These are phyloP conservation scores for Camelina sativa DNA, from an alignment of 345 rosid species.

Conservation along the genomic window DNA sequence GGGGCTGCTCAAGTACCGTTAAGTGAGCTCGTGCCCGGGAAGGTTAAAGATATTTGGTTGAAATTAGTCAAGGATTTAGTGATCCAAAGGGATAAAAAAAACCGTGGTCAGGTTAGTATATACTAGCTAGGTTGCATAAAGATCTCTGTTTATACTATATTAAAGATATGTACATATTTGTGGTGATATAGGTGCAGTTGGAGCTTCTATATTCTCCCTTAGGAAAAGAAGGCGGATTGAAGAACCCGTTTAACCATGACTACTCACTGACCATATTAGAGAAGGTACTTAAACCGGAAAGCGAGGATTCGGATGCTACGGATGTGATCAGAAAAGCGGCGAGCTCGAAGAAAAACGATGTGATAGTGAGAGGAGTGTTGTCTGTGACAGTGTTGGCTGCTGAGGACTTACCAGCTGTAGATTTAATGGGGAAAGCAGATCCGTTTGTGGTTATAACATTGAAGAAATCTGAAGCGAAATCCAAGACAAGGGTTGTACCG, in stretches of 20 bases:
- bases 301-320: slow-evolving; percentile 42
- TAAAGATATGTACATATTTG: background rate
- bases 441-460: slow-evolving; percentile 72
- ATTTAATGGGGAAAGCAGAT: slow-evolving; percentile 82
- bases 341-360: slow-evolving; percentile 54
- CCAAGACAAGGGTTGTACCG: slow-evolving; percentile 81
- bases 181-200: slow-evolving; percentile 63
- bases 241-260: slow-evolving; percentile 59
- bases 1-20: slow-evolving; percentile 71
- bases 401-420: slow-evolving; percentile 72
- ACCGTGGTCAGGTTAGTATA: slow-evolving; percentile 76
- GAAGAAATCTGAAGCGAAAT: slow-evolving; percentile 73
- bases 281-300: slow-evolving; percentile 61
- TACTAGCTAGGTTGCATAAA: background rate
- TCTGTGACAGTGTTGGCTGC: slow-evolving; percentile 74
- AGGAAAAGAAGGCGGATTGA: slow-evolving; percentile 63
- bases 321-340: slow-evolving; percentile 10
- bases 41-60: slow-evolving; percentile 83
- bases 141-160: background rate
- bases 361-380: slow-evolving; percentile 86
- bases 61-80: slow-evolving; percentile 82
- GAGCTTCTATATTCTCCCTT: slow-evolving; percentile 76
- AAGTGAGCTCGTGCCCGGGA: slow-evolving; percentile 74
- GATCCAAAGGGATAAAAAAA: slow-evolving; percentile 81
- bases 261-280: slow-evolving; percentile 73